A percentile compares a stretch with the other conserved stretches of the same genome.
Evolutionary conservation across 768 basidiomycete species (phyloP).

Genomic region (Tubosaeta sp.): DNA sequence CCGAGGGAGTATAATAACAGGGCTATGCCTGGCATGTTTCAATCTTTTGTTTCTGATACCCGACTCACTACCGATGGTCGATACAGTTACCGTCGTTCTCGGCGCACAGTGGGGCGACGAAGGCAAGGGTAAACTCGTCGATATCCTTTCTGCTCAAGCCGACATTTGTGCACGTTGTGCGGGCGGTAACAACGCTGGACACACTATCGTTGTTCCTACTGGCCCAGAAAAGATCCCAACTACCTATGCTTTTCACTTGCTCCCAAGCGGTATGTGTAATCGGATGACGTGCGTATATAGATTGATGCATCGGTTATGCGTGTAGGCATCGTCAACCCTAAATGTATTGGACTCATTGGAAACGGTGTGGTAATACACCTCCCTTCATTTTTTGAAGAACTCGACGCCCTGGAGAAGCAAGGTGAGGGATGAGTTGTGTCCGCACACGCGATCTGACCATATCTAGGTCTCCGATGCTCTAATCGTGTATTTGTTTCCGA

Average conservation of each 20-base stretch:
- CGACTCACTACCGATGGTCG: slow-evolving; percentile 7
- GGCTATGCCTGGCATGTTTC: slow-evolving; percentile 23
- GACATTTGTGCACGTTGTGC: slow-evolving; percentile 96
- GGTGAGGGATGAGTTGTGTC: slow-evolving; percentile 46
- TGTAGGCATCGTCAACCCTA: slow-evolving; percentile 31
- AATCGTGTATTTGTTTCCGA: slow-evolving; percentile 90
- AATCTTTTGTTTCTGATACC: neutral
- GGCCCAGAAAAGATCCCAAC: slow-evolving; percentile 67
- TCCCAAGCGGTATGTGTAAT: slow-evolving; percentile 71
- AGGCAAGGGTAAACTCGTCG: slow-evolving; percentile 94
- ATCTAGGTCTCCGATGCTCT: slow-evolving; percentile 76
- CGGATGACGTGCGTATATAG: neutral
- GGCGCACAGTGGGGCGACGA: slow-evolving; percentile 93
- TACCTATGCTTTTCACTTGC: slow-evolving; percentile 91
- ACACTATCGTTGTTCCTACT: slow-evolving; percentile 87
- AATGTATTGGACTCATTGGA: slow-evolving; percentile 85
- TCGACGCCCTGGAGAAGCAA: slow-evolving; percentile 80
- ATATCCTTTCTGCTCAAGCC: slow-evolving; percentile 84
- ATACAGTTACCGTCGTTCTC: slow-evolving; percentile 65
- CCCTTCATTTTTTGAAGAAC: slow-evolving; percentile 91
- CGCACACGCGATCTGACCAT: slow-evolving; percentile 3
- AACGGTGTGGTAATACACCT: slow-evolving; percentile 95
- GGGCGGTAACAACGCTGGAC: slow-evolving; percentile 98
- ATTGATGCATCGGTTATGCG: neutral
- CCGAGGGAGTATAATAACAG: neutral